These are phyloP conservation scores for Porodaedalea pini DNA, from an alignment of 1,284 basidiomycete genomes.

Conservation along the genomic window DNA sequence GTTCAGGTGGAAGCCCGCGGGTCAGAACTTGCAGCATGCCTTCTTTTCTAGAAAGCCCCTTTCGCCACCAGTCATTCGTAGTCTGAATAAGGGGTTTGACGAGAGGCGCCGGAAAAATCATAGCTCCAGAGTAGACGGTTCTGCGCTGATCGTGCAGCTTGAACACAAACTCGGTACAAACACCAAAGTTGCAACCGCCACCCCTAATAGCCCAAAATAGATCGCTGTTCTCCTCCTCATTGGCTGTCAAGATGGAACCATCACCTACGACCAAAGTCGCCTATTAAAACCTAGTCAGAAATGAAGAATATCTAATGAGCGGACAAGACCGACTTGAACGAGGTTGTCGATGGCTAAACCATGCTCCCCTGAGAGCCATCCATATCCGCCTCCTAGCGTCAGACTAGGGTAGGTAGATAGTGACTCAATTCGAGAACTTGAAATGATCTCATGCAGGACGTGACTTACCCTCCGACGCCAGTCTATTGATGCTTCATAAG, in stretches of 20 bases:
- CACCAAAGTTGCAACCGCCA: slow-evolving; percentile 56
- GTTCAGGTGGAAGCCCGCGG: slow-evolving; percentile 29
- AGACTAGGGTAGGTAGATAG: slow-evolving; percentile 33
- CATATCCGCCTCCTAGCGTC: slow-evolving; percentile 56
- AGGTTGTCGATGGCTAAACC: slow-evolving; percentile 57
- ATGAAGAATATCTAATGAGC: not conserved
- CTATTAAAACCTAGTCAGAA: slow-evolving; percentile 26
- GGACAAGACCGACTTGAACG: slow-evolving; percentile 34
- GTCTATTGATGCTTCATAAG: slow-evolving; percentile 33
- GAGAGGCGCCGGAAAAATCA: slow-evolving; percentile 34
- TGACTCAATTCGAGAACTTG: not conserved
- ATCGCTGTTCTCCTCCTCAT: slow-evolving; percentile 43
- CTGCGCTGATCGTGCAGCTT: slow-evolving; percentile 44
- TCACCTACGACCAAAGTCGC: slow-evolving; percentile 51
- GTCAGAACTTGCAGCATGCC: slow-evolving; percentile 35
- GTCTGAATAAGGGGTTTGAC: slow-evolving; percentile 35
- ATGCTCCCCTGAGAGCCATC: slow-evolving; percentile 47
- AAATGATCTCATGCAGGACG: not conserved
- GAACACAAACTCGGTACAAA: slow-evolving; percentile 53
- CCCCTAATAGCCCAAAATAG: slow-evolving; percentile 59
- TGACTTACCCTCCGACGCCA: slow-evolving; percentile 49
- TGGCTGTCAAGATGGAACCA: slow-evolving; percentile 43
- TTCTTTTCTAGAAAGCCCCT: slow-evolving; percentile 33
- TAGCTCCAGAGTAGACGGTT: slow-evolving; percentile 40
- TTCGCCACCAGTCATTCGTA: slow-evolving; percentile 32